phyloP scores from a whole-genome alignment of 345 rosid species.

The Kernera saxatilis region DNA sequence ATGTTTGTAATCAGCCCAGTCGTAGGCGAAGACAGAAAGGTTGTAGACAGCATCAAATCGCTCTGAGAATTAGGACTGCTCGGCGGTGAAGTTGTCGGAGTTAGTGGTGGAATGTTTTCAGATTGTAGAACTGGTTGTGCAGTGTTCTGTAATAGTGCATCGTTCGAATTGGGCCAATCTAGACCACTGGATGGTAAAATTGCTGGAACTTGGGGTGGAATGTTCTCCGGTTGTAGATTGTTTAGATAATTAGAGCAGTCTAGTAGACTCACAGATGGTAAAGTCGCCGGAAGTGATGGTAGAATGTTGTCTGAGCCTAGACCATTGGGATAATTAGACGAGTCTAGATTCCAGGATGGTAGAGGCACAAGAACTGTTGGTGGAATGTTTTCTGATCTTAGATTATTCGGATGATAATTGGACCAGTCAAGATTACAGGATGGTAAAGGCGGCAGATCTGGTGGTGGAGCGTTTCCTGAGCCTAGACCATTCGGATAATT shows the following conservation, averaged over 20 bases:
- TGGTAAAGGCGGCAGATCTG: constrained; percentile 36
- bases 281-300: background rate
- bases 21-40: background rate
- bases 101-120: background rate
- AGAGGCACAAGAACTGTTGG: constrained; percentile 39
- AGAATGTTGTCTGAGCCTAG: too few species aligned
- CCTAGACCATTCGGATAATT: constrained; percentile 6
- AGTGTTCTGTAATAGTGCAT: background rate
- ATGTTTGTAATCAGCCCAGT: background rate
- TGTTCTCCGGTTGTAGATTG: background rate
- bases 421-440: constrained; percentile 59
- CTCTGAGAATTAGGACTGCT: constrained; percentile 41
- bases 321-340: background rate
- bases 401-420: constrained; percentile 32
- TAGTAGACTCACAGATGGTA: background rate
- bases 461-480: background rate
- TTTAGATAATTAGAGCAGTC: background rate
- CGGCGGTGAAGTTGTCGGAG: background rate
- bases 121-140: background rate
- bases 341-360: background rate
- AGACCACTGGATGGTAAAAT: background rate
- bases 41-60: background rate
- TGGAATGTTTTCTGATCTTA: background rate
- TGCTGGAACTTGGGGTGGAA: background rate
- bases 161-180: background rate